Percentiles rank a stretch among this genome's conserved stretches.
Evolutionary conservation across 352 stramenopile genomes (phyloP).

Genomic region (Phytophthora meadii): DNA sequence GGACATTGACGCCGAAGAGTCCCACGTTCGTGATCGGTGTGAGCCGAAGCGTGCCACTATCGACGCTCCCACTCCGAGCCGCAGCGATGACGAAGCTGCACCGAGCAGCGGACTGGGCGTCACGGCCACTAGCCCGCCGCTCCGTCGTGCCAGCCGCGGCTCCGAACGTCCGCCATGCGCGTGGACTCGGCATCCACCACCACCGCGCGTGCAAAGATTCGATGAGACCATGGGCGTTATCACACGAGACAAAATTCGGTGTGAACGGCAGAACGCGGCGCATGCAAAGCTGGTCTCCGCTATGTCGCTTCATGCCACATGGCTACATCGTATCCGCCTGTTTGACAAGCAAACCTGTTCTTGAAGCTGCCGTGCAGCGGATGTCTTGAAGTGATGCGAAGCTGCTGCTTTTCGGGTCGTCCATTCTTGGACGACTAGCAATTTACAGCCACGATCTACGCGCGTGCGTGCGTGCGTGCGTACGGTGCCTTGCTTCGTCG

Average conservation of each 20-base stretch:
- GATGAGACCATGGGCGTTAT: background rate
- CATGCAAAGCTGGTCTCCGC: background rate
- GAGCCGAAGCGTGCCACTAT: constrained; percentile 5
- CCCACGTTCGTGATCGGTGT: constrained; percentile 13
- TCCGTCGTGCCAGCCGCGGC: constrained; percentile 1
- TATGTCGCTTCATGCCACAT: background rate
- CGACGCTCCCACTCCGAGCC: constrained; percentile 11
- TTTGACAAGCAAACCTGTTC: too few species aligned
- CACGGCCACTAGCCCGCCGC: background rate
- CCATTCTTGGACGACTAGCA: background rate
- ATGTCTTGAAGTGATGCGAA: too few species aligned
- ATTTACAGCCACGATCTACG: constrained; percentile 2
- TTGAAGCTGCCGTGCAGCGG: too few species aligned
- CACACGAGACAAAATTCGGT: background rate
- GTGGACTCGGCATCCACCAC: background rate
- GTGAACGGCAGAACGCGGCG: too few species aligned
- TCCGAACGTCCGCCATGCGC: constrained; percentile 20
- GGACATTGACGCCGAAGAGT: constrained; percentile 14
- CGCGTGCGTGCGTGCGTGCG: background rate
- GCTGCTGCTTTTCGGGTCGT: background rate
- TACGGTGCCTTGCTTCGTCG: background rate
- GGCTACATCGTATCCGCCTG: constrained; percentile 1
- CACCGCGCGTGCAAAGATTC: background rate
- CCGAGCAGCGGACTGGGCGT: constrained; percentile 7
- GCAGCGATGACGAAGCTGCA: constrained; percentile 25